These are phyloP conservation scores for Rhodosporidiobolus sp. DNA, from an alignment of 768 basidiomycete species.

Conservation along the genomic window DNA sequence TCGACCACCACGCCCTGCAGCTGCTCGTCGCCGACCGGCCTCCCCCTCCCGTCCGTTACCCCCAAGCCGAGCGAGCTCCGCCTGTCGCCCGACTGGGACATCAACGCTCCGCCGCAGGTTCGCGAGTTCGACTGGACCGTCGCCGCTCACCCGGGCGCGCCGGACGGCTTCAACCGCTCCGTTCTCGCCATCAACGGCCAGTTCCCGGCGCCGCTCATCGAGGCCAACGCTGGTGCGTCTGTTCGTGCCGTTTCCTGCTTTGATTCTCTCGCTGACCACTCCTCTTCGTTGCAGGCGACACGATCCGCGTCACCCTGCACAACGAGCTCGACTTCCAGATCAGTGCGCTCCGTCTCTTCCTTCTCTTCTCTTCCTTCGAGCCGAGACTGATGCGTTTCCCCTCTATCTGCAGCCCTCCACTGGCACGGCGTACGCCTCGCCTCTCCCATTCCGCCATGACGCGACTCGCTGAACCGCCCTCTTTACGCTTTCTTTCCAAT, in stretches of 20 bases:
- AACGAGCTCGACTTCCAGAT: constrained; percentile 39
- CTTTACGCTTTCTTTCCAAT: no score
- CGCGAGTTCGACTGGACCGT: constrained; percentile 6
- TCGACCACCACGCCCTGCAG: neutral
- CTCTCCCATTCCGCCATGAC: no score
- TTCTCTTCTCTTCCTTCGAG: no score
- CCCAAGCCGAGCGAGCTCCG: constrained; percentile 72
- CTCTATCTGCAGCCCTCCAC: no score
- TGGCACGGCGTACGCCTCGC: no score
- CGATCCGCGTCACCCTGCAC: constrained; percentile 39
- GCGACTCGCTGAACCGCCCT: no score
- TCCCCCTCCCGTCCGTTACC: constrained; percentile 54
- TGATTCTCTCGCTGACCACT: neutral
- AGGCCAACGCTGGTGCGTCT: constrained; percentile 42
- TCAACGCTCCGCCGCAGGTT: constrained; percentile 35
- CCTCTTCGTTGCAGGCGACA: constrained; percentile 19
- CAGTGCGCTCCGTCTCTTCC: no score
- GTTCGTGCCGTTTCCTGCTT: neutral
- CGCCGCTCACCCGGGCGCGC: neutral
- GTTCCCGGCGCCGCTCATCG: constrained; percentile 38
- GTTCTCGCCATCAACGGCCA: constrained; percentile 25
- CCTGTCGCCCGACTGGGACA: constrained; percentile 63
- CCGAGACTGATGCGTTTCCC: no score
- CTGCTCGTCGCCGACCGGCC: neutral
- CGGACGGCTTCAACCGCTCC: constrained; percentile 13